Evolutionary conservation across 2,329 filamentous ascomycete species (phyloP).

Genomic region (Nectriaceae sp.): DNA sequence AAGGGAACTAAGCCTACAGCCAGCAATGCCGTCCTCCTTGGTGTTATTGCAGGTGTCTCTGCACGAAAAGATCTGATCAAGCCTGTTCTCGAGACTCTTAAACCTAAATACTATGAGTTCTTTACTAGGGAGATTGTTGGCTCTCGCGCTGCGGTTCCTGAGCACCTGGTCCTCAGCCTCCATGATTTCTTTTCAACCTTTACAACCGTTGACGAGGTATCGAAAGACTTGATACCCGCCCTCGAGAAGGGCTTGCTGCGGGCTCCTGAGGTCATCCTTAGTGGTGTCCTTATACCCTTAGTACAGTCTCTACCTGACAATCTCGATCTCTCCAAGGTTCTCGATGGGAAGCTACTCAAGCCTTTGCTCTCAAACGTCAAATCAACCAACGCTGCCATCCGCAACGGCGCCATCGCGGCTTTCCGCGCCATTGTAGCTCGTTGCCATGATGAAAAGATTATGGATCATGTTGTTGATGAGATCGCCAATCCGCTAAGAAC

Average conservation of each 20-base stretch:
- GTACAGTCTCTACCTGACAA: constrained; percentile 67
- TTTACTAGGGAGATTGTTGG: constrained; percentile 84
- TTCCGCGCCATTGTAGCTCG: constrained; percentile 70
- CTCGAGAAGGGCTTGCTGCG: constrained; percentile 88
- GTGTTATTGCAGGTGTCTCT: constrained; percentile 85
- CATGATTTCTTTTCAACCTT: constrained; percentile 82
- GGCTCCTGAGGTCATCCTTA: constrained; percentile 85
- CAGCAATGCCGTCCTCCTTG: constrained; percentile 76
- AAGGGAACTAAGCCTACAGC: constrained; percentile 66
- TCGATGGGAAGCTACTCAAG: constrained; percentile 76
- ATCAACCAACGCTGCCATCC: constrained; percentile 79
- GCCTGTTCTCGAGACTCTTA: constrained; percentile 61
- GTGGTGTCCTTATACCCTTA: constrained; percentile 74
- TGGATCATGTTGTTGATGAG: constrained; percentile 75
- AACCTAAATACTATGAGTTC: constrained; percentile 76
- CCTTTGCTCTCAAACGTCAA: constrained; percentile 88
- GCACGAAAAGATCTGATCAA: constrained; percentile 68
- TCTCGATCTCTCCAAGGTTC: constrained; percentile 76
- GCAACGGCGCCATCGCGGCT: constrained; percentile 72
- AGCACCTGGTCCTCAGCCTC: constrained; percentile 72
- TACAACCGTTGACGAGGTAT: constrained; percentile 71
- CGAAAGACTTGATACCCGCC: constrained; percentile 73
- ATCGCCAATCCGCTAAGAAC: constrained; percentile 77
- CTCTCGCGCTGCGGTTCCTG: constrained; percentile 70
- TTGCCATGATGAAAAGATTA: constrained; percentile 56